These are phyloP conservation scores for Cynara cardunculus DNA, from an alignment of 129 eudicot genomes.

Conservation along the genomic window DNA sequence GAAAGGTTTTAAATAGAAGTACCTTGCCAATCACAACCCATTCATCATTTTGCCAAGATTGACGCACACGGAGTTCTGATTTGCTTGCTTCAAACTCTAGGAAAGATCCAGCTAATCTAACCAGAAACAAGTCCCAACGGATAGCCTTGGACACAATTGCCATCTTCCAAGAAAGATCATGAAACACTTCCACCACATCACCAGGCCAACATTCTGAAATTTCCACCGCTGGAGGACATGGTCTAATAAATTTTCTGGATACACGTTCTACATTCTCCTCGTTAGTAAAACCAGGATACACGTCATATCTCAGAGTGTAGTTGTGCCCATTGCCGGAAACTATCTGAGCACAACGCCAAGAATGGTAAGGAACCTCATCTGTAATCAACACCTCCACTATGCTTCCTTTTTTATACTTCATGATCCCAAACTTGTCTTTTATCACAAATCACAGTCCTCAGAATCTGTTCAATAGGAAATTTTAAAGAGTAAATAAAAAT, in stretches of 20 bases:
- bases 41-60: constrained; percentile 60
- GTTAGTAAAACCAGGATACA: constrained; percentile 34
- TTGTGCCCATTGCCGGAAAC: constrained; percentile 37
- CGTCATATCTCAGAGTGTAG: constrained; percentile 50
- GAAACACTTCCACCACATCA: constrained; percentile 72
- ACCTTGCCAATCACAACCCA: constrained; percentile 78
- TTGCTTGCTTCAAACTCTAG: constrained; percentile 36
- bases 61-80: constrained; percentile 51
- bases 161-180: constrained; percentile 63
- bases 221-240: constrained; percentile 56
- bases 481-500: background rate
- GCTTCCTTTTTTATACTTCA: constrained; percentile 60
- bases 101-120: constrained; percentile 60
- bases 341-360: constrained; percentile 68
- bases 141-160: constrained; percentile 50
- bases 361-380: constrained; percentile 46
- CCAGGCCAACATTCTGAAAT: constrained; percentile 49
- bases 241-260: constrained; percentile 57
- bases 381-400: constrained; percentile 58
- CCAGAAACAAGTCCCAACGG: constrained; percentile 36
- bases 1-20: constrained; percentile 14
- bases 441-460: constrained; percentile 4
- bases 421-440: constrained; percentile 18
- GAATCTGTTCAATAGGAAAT: constrained; percentile 24
- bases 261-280: constrained; percentile 38